Evolutionary conservation across 805 yeast species (phyloP).

Genomic region (Millerago galiae): DNA sequence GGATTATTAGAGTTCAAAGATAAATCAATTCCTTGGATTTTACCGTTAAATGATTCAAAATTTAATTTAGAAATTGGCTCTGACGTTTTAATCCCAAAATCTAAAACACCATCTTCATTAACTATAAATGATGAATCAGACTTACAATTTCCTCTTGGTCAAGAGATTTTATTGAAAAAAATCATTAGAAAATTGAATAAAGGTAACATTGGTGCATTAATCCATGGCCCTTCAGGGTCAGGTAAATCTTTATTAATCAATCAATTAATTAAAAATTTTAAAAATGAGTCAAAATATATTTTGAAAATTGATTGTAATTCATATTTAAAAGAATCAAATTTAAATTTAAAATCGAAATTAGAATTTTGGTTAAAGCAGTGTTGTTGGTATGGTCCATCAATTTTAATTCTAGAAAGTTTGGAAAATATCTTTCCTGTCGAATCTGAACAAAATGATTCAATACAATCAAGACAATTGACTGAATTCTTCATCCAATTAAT

Average conservation of each 20-base stretch:
- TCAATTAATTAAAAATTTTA: constrained; percentile 33
- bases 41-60: constrained; percentile 29
- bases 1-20: constrained; percentile 47
- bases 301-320: constrained; percentile 49
- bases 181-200: constrained; percentile 35
- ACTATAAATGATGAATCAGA: neutral
- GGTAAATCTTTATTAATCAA: constrained; percentile 64
- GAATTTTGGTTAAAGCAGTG: constrained; percentile 42
- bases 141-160: constrained; percentile 43
- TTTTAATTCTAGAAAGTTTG: constrained; percentile 70
- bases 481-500: constrained; percentile 50
- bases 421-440: constrained; percentile 70
- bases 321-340: constrained; percentile 48
- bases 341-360: constrained; percentile 38
- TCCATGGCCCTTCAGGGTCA: constrained; percentile 73
- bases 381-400: constrained; percentile 74
- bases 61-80: constrained; percentile 43
- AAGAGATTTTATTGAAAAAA: constrained; percentile 37
- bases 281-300: constrained; percentile 35
- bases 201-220: constrained; percentile 48
- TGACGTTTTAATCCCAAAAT: constrained; percentile 27
- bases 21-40: constrained; percentile 32
- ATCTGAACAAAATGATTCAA: constrained; percentile 46
- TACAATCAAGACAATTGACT: constrained; percentile 56
- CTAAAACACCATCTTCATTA: constrained; percentile 13